Base-by-base conservation (phyloP, 202 grass and related monocot genomes). In the Schoenoplectus triqueter region DNA sequence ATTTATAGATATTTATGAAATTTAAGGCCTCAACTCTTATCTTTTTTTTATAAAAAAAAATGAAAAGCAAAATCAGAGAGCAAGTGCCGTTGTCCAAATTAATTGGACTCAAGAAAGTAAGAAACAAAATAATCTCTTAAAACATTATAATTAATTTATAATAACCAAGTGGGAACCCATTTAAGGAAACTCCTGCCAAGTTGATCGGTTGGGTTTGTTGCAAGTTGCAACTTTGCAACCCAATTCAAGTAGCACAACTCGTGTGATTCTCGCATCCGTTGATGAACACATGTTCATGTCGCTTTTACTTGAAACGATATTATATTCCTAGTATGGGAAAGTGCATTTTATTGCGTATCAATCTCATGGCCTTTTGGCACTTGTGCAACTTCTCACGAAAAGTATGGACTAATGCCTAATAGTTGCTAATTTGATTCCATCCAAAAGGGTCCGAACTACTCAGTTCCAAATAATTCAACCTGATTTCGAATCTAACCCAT, bases 191-290 rank as follows among this genome's bases (percentile, higher is more conserved):
- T 73, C 4, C n/a, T 9, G 46, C 17, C 69, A 73, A 51, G 46
- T 72, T 72, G n/a, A 21, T 7, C 7, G 50, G 46, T 73, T 73
- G 44, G 69, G 45, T 73, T 73, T 19, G 69, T 73, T 73, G 69
- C 69, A 73, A 19, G 54, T 15, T 14, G 54, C 11, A 11, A 57
- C 54, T 57, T 9, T 10, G 7, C n/a, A 68, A 13, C 3, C 5
- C 66, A 69, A 74, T n/a, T 72, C 51, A 21, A 47, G 70, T 17
- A 50, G 17, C 46, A 51, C 17, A 44, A 71, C n/a, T 71, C 69
- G 5, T 50, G 69, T 42, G 45, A 18, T 72, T 2, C 69, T 72
- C 6, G 69, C 69, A 73, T 20, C n/a, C 2, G 69, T 73, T 73
- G 14, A 72, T 72, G 31, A 17, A 47, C 69, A 19, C 69, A 3